phyloP scores from a whole-genome alignment of 148 eudicot genomes.

The Heliamphora exappendiculata region DNA sequence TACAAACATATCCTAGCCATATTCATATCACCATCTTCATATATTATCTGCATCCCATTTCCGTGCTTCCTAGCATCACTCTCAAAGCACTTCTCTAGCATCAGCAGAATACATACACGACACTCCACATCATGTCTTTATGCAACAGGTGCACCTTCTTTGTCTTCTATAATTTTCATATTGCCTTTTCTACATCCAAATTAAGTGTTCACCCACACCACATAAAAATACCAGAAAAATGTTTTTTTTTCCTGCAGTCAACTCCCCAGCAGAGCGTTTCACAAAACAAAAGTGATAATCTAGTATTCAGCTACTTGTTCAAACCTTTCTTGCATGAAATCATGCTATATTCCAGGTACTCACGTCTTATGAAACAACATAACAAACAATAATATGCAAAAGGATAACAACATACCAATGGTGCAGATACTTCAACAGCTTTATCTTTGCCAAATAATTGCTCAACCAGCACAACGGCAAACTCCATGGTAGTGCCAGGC shows the following conservation, averaged over 20 bases:
- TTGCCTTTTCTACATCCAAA: neutral
- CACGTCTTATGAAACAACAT: neutral
- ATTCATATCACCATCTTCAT: too few relatives aligned
- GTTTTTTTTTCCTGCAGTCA: constrained; percentile 1
- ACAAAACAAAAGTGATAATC: neutral
- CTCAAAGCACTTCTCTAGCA: neutral
- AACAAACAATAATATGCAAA: neutral
- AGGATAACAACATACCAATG: constrained; percentile 47
- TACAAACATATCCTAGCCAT: too few relatives aligned
- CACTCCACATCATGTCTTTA: neutral
- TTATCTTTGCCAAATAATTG: constrained; percentile 75
- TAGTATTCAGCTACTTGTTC: neutral
- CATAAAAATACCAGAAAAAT: neutral
- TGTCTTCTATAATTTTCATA: neutral
- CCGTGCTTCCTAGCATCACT: too few relatives aligned
- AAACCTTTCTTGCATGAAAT: neutral
- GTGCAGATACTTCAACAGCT: constrained; percentile 79
- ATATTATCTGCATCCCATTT: too few relatives aligned
- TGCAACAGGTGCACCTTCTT: neutral
- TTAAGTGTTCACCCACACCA: neutral
- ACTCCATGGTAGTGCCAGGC: constrained; percentile 90
- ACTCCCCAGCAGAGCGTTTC: neutral
- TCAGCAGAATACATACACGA: neutral
- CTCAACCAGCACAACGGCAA: constrained; percentile 66
- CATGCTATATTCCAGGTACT: neutral